Percentiles rank a stretch among this genome's conserved stretches.
phyloP scores from a whole-genome alignment of 768 basidiomycete species.

The Serendipita sp. region DNA sequence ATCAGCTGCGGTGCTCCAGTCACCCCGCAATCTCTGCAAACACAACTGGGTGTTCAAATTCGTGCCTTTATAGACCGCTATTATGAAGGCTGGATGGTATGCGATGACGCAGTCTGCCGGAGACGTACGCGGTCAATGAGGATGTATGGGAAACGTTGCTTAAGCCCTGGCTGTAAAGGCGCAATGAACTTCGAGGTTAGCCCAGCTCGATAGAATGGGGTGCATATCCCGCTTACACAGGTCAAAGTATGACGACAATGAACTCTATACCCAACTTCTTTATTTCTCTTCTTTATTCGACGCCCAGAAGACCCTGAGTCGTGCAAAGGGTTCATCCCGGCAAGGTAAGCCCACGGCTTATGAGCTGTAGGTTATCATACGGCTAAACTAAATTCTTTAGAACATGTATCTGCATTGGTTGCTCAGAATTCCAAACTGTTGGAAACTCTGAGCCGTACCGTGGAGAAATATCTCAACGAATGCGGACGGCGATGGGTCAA shows the following conservation, averaged over 20 bases:
- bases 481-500: slow-evolving; percentile 86
- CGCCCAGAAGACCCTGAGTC: slow-evolving; percentile 38
- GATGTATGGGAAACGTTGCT: slow-evolving; percentile 74
- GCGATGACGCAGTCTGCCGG: slow-evolving; percentile 72
- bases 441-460: slow-evolving; percentile 33
- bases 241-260: slow-evolving; percentile 60
- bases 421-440: slow-evolving; percentile 36
- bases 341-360: slow-evolving; percentile 2
- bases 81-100: slow-evolving; percentile 79
- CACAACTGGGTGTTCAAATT: slow-evolving; percentile 79
- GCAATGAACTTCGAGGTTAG: slow-evolving; percentile 59
- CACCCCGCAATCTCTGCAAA: slow-evolving; percentile 43
- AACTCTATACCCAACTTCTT: slow-evolving; percentile 79
- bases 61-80: slow-evolving; percentile 59
- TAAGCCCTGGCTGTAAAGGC: slow-evolving; percentile 52
- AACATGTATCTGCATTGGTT: slow-evolving; percentile 35
- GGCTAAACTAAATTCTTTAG: slow-evolving; percentile 21
- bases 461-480: slow-evolving; percentile 67
- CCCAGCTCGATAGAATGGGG: slow-evolving; percentile 1
- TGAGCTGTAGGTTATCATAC: neutral
- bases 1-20: slow-evolving; percentile 37
- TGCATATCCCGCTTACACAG: slow-evolving; percentile 8
- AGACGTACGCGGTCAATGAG: slow-evolving; percentile 84
- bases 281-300: slow-evolving; percentile 74
- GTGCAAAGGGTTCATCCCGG: slow-evolving; percentile 30